Percentiles rank a stretch among this genome's conserved stretches.
Conservation (phyloP, 129 eudicot species). For the Silybum marianum region DNA sequence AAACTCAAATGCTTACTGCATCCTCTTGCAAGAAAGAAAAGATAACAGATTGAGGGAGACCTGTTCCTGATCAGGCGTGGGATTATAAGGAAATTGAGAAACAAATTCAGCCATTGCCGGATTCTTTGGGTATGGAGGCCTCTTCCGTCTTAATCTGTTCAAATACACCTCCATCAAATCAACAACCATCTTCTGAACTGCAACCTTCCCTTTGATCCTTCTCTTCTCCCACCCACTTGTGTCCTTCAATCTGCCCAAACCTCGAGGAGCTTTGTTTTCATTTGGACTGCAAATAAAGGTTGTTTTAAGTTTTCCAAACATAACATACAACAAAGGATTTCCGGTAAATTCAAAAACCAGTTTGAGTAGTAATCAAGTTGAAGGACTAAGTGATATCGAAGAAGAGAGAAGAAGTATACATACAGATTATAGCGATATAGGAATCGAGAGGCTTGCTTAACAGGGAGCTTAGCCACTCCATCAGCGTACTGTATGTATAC, state of each 20-base stretch:
- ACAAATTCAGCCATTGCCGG: constrained; percentile 73
- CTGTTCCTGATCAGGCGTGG: constrained; percentile 91
- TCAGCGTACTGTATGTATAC: constrained; percentile 93
- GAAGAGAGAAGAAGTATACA: constrained; percentile 29
- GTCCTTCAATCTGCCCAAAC: constrained; percentile 87
- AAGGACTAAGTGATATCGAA: not conserved
- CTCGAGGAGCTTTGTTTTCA: constrained; percentile 73
- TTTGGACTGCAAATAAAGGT: constrained; percentile 61
- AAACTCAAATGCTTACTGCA: not conserved
- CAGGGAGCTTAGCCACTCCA: constrained; percentile 95
- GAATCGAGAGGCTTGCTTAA: constrained; percentile 76
- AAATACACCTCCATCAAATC: constrained; percentile 95
- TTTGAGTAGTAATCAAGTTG: not conserved
- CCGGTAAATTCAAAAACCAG: not conserved
- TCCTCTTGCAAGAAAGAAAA: not conserved
- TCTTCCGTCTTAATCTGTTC: constrained; percentile 75
- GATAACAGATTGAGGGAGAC: constrained; percentile 19
- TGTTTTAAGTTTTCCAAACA: not conserved
- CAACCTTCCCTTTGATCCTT: constrained; percentile 92
- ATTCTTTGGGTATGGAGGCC: constrained; percentile 79
- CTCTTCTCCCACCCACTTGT: constrained; percentile 91
- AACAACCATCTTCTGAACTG: constrained; percentile 96
- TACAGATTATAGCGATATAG: constrained; percentile 95
- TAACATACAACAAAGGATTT: not conserved
- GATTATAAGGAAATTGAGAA: constrained; percentile 72